These are phyloP conservation scores for Cladophialophora psammophila DNA, from an alignment of 2,329 filamentous ascomycete genomes.

Conservation along the genomic window DNA sequence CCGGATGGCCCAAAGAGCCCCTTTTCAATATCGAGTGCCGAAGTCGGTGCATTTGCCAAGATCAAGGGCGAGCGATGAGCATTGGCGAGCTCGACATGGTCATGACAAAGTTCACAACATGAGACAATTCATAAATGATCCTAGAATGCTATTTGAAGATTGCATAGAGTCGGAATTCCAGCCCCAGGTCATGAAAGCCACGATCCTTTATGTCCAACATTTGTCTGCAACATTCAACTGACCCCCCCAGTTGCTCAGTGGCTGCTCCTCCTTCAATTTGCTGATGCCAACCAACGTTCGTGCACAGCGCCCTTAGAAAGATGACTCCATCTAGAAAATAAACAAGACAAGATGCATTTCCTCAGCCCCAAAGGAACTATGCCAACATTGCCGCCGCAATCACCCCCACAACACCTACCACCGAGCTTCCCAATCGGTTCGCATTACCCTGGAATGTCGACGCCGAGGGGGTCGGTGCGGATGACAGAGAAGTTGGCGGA, in stretches of 20 bases:
- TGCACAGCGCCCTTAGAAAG: slow-evolving; percentile 12
- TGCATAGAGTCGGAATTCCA: slow-evolving; percentile 14
- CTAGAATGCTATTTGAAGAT: slow-evolving; percentile 24
- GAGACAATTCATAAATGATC: slow-evolving; percentile 26
- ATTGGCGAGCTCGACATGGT: not conserved
- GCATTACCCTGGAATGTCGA: slow-evolving; percentile 33
- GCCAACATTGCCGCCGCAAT: slow-evolving; percentile 28
- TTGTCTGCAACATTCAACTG: slow-evolving; percentile 1
- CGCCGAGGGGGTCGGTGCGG: slow-evolving; percentile 17
- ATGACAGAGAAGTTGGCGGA: not conserved
- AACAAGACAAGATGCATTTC: slow-evolving; percentile 10
- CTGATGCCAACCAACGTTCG: not conserved
- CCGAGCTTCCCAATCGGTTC: slow-evolving; percentile 23
- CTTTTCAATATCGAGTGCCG: slow-evolving; percentile 67
- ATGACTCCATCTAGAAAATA: slow-evolving; percentile 4
- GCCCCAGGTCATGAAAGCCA: slow-evolving; percentile 17
- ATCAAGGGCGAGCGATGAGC: slow-evolving; percentile 37
- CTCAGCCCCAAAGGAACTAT: slow-evolving; percentile 5
- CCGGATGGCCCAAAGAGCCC: slow-evolving; percentile 86
- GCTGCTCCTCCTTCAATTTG: not conserved
- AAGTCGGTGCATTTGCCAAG: slow-evolving; percentile 44
- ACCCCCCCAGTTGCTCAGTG: not conserved
- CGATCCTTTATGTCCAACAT: slow-evolving; percentile 13
- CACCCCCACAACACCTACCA: slow-evolving; percentile 25
- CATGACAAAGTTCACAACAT: not conserved